Base-by-base conservation (phyloP, 2,329 filamentous ascomycete species). In the Dactylellina haptotyla region DNA sequence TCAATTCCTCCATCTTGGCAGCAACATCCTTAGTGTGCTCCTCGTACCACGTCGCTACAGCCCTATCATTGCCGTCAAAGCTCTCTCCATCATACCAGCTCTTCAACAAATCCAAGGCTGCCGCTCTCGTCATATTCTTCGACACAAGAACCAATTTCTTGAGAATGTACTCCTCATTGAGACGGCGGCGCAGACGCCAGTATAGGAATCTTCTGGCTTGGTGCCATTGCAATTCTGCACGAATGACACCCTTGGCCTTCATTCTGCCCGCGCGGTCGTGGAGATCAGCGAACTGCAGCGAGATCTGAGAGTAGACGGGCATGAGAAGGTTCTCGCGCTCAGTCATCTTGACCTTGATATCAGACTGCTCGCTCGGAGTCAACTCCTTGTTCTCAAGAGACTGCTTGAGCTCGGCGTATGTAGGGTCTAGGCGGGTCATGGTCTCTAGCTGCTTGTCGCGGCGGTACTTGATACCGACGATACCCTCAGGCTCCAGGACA, bases 161-260 rank as follows among this genome's bases (percentile, higher is more conserved):
- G 81, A 99, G 86, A 78, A 99, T 92, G 82, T 96, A 92, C 84
- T 99, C 95, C 84, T 99, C 95, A 83, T 96, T 98, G 80, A 99
- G 86, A 83, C 95, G 89, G 81, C 95, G 91, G 82, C 96, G 93
- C 75, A 97, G 89, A 83, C 95, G 94, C 95, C 96, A 99, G 90
- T 98, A 99, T 86, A 99, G 98, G 91, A 95, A 98, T 80, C 94
- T 90, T 76, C 95, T 90, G 8, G 94, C 89, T 78, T 97, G 90
- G 81, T 87, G 85, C 95, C 94, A 98, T 79, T 90, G 87, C 41
- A 99, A 86, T 10, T 88, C 84, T 78, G 91, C 87, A 75, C 95
- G 92, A 79, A 99, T 97, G 66, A 90, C 89, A 75, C 93, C 90
- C 89, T 99, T 99, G 82, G 95, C 95, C 84, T 97, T 88, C 95